These are phyloP conservation scores for Lasiosphaeris hirsuta DNA, from an alignment of 495 filamentous ascomycete species.

Conservation along the genomic window DNA sequence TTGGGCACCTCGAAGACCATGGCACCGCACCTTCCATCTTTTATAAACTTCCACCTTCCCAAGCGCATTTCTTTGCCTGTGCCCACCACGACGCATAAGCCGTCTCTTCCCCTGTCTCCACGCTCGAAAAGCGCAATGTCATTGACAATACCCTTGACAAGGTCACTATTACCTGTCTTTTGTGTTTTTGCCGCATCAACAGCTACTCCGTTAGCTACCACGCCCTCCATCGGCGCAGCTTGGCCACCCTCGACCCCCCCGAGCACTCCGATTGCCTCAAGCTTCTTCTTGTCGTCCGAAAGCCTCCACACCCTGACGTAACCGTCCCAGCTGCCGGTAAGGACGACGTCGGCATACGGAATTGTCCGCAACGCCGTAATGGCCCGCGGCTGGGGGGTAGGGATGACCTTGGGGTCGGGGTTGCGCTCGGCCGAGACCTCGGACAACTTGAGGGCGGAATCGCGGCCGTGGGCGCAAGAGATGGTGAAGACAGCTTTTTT, in stretches of 20 bases:
- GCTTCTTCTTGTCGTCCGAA: conserved; percentile 74
- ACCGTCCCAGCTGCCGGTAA: conserved; percentile 94
- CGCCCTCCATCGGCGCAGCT: conserved; percentile 10
- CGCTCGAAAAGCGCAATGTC: conserved; percentile 80
- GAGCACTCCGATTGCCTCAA: conserved; percentile 68
- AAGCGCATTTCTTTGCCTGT: conserved; percentile 82
- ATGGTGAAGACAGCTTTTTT: conserved; percentile 90
- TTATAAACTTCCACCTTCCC: conserved; percentile 66
- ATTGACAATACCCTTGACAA: conserved; percentile 75
- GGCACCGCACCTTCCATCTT: conserved; percentile 68
- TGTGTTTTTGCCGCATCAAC: neutral
- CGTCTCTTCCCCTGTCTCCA: conserved; percentile 65
- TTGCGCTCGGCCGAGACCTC: conserved; percentile 68
- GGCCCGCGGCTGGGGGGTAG: conserved; percentile 70
- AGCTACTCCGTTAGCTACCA: neutral
- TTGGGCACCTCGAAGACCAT: conserved; percentile 76
- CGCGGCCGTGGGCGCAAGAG: conserved; percentile 77
- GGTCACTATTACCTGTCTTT: conserved; percentile 7
- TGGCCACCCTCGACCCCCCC: conserved; percentile 33
- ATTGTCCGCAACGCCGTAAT: conserved; percentile 85
- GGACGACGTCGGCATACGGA: conserved; percentile 80
- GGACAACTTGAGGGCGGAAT: conserved; percentile 58
- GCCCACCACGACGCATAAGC: conserved; percentile 75
- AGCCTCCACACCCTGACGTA: conserved; percentile 80
- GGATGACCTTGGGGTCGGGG: conserved; percentile 51